Conservation (phyloP, 352 stramenopile genomes). For the Phytopythium litorale region DNA sequence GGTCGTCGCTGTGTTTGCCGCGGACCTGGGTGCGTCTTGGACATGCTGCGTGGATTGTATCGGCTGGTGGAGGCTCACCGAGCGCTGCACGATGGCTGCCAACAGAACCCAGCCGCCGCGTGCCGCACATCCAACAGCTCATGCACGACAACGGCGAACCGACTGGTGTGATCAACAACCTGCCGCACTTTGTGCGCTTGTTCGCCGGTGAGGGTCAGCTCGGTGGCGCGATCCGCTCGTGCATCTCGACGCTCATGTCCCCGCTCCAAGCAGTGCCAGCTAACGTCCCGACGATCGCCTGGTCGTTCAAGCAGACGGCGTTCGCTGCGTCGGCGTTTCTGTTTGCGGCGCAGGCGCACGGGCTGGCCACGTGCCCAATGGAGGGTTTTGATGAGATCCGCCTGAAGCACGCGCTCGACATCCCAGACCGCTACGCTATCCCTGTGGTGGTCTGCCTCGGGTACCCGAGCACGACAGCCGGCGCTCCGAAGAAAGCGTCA, state of each 20-base stretch:
- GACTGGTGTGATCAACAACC: conserved; percentile 41
- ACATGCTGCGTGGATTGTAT: neutral
- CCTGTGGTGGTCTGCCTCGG: conserved; percentile 72
- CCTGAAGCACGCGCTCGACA: conserved; percentile 59
- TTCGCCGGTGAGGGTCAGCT: conserved; percentile 71
- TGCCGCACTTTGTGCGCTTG: conserved; percentile 58
- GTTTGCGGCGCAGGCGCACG: conserved; percentile 62
- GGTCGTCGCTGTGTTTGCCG: conserved; percentile 75
- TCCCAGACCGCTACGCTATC: conserved; percentile 74
- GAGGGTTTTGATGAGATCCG: conserved; percentile 75
- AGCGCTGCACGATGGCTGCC: neutral
- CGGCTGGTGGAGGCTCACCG: neutral
- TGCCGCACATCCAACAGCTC: conserved; percentile 68
- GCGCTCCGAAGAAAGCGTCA: conserved; percentile 20
- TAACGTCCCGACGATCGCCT: conserved; percentile 64
- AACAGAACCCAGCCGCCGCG: conserved; percentile 65
- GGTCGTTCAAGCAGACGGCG: conserved; percentile 78
- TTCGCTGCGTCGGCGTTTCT: conserved; percentile 73
- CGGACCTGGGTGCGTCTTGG: conserved; percentile 45
- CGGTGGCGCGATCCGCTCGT: conserved; percentile 41
- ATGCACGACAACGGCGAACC: conserved; percentile 51
- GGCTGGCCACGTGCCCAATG: conserved; percentile 70
- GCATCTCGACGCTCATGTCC: conserved; percentile 60
- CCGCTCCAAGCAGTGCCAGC: conserved; percentile 57
- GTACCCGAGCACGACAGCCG: conserved; percentile 30